A percentile compares a stretch with the other conserved stretches of the same genome.
Conservation (phyloP, 2,329 filamentous ascomycete genomes). For the Xylaria arbuscula region DNA sequence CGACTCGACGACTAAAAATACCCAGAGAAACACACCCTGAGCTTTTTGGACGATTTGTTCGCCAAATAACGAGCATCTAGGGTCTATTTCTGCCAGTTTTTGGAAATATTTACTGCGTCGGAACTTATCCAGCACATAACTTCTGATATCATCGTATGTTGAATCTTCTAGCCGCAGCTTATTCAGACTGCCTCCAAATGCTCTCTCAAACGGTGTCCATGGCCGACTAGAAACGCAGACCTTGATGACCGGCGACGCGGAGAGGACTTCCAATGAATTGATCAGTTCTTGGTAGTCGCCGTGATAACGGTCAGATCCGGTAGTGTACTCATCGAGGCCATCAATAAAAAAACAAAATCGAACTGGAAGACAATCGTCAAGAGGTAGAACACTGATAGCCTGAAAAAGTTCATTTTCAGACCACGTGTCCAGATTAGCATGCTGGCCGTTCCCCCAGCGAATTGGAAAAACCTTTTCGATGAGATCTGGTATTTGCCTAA, state of each 20-base stretch:
- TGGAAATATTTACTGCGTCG: slow-evolving; percentile 18
- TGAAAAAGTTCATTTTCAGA: background rate
- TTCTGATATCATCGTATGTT: slow-evolving; percentile 41
- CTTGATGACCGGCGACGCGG: slow-evolving; percentile 38
- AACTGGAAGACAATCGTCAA: background rate
- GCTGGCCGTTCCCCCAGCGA: background rate
- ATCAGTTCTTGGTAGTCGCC: background rate
- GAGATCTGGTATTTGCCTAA: slow-evolving; percentile 24
- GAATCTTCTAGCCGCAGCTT: slow-evolving; percentile 43
- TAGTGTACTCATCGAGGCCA: background rate
- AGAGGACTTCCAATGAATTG: background rate
- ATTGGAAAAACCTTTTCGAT: slow-evolving; percentile 17
- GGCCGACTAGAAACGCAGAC: slow-evolving; percentile 48
- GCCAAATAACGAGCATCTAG: background rate
- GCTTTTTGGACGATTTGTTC: background rate
- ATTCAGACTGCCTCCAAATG: slow-evolving; percentile 36
- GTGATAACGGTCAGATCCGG: background rate
- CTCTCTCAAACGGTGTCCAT: slow-evolving; percentile 46
- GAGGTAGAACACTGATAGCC: background rate
- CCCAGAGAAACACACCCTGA: slow-evolving; percentile 40
- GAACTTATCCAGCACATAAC: slow-evolving; percentile 40
- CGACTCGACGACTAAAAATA: slow-evolving; percentile 43
- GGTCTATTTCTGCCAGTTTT: background rate
- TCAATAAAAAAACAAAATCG: background rate
- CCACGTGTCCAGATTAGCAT: background rate